Base-by-base conservation (phyloP, 768 basidiomycete species). In the Tulasnella sp. region DNA sequence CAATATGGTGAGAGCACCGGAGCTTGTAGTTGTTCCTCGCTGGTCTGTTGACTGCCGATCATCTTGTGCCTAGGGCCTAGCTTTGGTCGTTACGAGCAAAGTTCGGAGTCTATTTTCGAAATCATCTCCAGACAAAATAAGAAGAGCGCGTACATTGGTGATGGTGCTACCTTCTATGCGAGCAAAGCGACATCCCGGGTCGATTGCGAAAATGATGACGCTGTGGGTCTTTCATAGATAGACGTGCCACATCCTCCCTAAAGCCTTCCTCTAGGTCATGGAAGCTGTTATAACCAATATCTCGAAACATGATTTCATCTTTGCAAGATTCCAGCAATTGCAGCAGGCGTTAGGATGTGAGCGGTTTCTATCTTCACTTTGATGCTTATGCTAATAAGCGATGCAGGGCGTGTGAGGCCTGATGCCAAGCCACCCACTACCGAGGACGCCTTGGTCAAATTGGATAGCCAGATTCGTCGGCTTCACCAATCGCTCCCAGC, bases 81-180 rank as follows among this genome's bases (percentile, higher is more conserved):
- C 0, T 97, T 85, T 66, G 94, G 93, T 3, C 85, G 90, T 67
- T 90, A 86, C 67, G 83, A 81, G 67, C 78, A 78, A 1, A 90
- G 93, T 65, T 77, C 76, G 59, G 92, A 97, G 71, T 80, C 83
- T 3, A 85, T 97, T 32, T 91, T 96, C 63, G 91, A 92, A 23
- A 19, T n/a, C 2, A 67, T 76, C 88, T 27, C 81, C 94, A 74
- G 72, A 73, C 50, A 73, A 89, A 7, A 66, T 50, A 58, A 66
- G 57, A 59, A 58, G 48, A 56, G 56, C 55, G 34, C 29, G 27
- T 57, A 71, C 79, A 69, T 68, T 37, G 66, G 71, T 49, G 62
- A 2, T 71, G 65, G 2, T 65, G 66, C 49, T 72, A 77, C 53
- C 68, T 71, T 48, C 67, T 82, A 12, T 73, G 74, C 87, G 7